Percentiles rank a stretch among this genome's conserved stretches.
phyloP scores from a whole-genome alignment of 106 monocot species.

The Iris macrosiphon region DNA sequence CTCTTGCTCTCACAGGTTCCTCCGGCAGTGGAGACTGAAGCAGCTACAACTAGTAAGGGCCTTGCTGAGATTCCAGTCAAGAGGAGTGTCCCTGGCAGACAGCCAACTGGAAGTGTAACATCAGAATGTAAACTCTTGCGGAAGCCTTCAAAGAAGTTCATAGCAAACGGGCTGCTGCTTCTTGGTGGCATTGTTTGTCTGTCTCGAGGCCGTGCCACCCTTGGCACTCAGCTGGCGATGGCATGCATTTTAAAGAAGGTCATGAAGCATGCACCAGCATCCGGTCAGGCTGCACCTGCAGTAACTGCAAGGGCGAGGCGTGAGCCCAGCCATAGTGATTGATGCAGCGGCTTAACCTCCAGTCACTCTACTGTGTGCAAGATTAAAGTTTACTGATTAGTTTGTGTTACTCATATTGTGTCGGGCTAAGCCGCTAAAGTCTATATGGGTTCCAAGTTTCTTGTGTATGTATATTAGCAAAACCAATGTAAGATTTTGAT shows the following conservation, averaged over 20 bases:
- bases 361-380: no score
- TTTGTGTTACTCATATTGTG: no score
- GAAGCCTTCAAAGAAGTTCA: constrained; percentile 37
- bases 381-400: no score
- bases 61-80: background rate
- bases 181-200: constrained; percentile 72
- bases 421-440: no score
- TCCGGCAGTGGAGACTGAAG: constrained; percentile 25
- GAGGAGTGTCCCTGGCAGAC: background rate
- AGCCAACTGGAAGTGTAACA: background rate
- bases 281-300: constrained; percentile 4
- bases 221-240: constrained; percentile 69
- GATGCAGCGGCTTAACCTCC: no score
- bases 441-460: no score
- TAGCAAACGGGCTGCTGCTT: constrained; percentile 70
- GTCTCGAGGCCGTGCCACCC: constrained; percentile 50
- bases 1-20: constrained; percentile 42
- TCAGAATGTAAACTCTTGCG: background rate
- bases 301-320: background rate
- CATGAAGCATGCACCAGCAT: constrained; percentile 26
- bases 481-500: no score
- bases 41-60: background rate
- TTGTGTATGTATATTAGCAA: no score
- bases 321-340: background rate
- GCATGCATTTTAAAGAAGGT: constrained; percentile 84